Percentiles rank a stretch among this genome's conserved stretches.
Evolutionary conservation across 805 yeast genomes (phyloP).

Genomic region (Metschnikowia similis): DNA sequence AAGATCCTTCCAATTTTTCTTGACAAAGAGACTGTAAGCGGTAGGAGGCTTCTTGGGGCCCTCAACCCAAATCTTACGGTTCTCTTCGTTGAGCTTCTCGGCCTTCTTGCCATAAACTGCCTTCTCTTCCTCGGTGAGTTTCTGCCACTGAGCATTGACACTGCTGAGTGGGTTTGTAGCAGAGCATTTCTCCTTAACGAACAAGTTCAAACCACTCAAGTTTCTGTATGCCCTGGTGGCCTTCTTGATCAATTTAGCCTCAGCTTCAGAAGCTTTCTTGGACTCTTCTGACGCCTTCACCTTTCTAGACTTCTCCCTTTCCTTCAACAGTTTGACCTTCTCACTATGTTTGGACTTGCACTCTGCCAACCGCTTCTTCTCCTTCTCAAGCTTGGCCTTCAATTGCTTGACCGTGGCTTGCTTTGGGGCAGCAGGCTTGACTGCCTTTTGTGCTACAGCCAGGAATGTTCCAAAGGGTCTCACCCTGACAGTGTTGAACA

Average conservation of each 20-base stretch:
- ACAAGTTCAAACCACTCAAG: slow-evolving; percentile 22
- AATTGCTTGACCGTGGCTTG: not conserved
- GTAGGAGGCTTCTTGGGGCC: slow-evolving; percentile 32
- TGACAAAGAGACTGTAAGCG: slow-evolving; percentile 29
- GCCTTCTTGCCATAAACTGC: slow-evolving; percentile 22
- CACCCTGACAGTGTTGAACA: not conserved
- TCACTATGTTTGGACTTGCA: slow-evolving; percentile 11
- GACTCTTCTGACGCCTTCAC: slow-evolving; percentile 10
- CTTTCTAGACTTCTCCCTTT: not conserved
- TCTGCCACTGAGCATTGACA: slow-evolving; percentile 22
- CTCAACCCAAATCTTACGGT: slow-evolving; percentile 22
- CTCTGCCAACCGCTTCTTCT: slow-evolving; percentile 10
- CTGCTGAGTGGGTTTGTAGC: slow-evolving; percentile 15
- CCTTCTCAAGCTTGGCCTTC: slow-evolving; percentile 19
- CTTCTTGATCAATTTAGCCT: slow-evolving; percentile 10
- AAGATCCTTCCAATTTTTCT: slow-evolving; percentile 25
- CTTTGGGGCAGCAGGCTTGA: not conserved
- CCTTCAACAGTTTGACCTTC: slow-evolving; percentile 12
- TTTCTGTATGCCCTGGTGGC: slow-evolving; percentile 25
- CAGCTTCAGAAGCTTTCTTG: slow-evolving; percentile 10
- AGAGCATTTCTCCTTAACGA: slow-evolving; percentile 20
- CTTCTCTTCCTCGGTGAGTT: slow-evolving; percentile 27
- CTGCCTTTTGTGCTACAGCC: slow-evolving; percentile 2
- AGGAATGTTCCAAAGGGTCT: not conserved
- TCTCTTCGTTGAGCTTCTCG: slow-evolving; percentile 26